Evolutionary conservation across 2,329 filamentous ascomycete species (phyloP), one percentile per base, ranked within the genome.

Genomic region (Cordyceps pruinosa): DNA sequence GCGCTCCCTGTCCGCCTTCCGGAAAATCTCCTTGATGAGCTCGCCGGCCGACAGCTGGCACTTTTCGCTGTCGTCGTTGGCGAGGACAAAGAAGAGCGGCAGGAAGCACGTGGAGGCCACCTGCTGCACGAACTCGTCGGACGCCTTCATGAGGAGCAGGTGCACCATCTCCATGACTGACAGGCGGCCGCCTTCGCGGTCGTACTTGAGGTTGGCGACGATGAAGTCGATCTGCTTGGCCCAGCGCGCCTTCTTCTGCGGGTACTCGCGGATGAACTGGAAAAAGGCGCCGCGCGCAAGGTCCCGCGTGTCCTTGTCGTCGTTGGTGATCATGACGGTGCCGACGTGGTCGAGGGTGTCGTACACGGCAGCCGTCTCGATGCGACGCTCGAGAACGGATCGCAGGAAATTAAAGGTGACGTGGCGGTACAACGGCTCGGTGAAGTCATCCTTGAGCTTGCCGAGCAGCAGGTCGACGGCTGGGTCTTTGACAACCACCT

Each of bases 391-490:
- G 67, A 99, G 82, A 26, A 97, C 85, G 1, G 90, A 88, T 42
- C 92, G 87, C 58, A 99, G 74, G 72, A 99, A 97, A 66, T 90
- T 96, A 75, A 99, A 99, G 0, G 90, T 94, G 42, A 96, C 84
- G 63, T 96, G 92, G 61, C 96, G 90, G 60, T 92, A 87, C 62
- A 96, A 87, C 4, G 93, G 91, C 68, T 97, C 90, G 30, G 95
- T 96, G 48, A 99, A 81, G 66, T 97, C 93, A 28, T 91, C 86
- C 64, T 91, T 88, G 52, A 97, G 77, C 59, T 89, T 88, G 60
- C 85, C 84, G 4, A 97, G 82, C 2, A 99, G 75, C 69, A 90
- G 87, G 45, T 94, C 90, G 21, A 97, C 76, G 44, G 92, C 88
- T 3, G 84, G 84, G 62, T 96, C 89, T 69, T 89, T 91, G 66